Percentiles rank a stretch among this genome's conserved stretches.
Conservation (phyloP, 2,329 filamentous ascomycete species). For the Dissoconium aciculare region DNA sequence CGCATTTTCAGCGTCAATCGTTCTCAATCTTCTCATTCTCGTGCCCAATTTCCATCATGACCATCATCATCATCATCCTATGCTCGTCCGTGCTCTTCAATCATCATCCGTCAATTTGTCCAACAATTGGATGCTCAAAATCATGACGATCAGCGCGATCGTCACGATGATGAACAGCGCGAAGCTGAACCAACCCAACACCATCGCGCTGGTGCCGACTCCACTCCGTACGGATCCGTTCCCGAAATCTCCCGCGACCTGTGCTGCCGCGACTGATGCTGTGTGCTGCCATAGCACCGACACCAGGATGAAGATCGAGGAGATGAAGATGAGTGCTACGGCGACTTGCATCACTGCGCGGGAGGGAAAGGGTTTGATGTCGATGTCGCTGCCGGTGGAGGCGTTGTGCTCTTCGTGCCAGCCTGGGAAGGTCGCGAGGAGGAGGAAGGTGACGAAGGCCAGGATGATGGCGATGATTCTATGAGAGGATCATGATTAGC, state of each 20-base stretch:
- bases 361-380: constrained; percentile 88
- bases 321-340: constrained; percentile 73
- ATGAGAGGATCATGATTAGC: constrained; percentile 9
- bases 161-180: constrained; percentile 86
- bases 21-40: too few species aligned
- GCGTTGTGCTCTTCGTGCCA: constrained; percentile 88
- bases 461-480: constrained; percentile 97
- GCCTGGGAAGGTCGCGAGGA: constrained; percentile 90
- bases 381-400: constrained; percentile 60
- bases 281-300: constrained; percentile 81
- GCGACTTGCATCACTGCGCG: constrained; percentile 84
- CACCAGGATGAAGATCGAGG: constrained; percentile 51
- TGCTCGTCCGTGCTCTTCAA: too few species aligned
- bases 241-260: constrained; percentile 82
- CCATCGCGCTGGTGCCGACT: constrained; percentile 89
- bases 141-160: constrained; percentile 90
- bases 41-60: too few species aligned
- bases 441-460: constrained; percentile 85
- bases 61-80: too few species aligned
- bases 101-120: constrained; percentile 40
- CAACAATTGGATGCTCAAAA: constrained; percentile 75
- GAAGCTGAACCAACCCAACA: constrained; percentile 95
- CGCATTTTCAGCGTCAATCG: too few species aligned
- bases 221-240: constrained; percentile 79
- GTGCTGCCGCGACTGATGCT: constrained; percentile 83